Conservation (phyloP, 169 alveolate genomes). For the Cryptosporidium bovis region DNA sequence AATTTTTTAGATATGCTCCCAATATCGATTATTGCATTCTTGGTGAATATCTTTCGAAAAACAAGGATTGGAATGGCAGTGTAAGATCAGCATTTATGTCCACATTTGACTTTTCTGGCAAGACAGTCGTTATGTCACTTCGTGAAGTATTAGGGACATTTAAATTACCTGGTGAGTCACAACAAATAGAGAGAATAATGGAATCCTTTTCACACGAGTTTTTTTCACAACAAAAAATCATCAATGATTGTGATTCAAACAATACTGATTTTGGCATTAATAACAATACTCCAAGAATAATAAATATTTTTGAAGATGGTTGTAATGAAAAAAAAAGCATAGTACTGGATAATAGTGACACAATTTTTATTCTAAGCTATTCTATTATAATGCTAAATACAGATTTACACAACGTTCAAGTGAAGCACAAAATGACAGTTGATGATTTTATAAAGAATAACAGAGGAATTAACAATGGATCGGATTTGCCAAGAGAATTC, state of each 20-base stretch:
- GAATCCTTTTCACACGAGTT: constrained; percentile 87
- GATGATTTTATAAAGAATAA: constrained; percentile 90
- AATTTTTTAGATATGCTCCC: constrained; percentile 25
- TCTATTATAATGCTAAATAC: constrained; percentile 92
- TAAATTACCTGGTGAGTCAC: constrained; percentile 92
- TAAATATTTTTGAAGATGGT: constrained; percentile 61
- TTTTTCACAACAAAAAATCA: constrained; percentile 78
- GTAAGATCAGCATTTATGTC: constrained; percentile 83
- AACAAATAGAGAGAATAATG: constrained; percentile 90
- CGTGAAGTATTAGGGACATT: constrained; percentile 85
- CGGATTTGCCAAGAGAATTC: constrained; percentile 83
- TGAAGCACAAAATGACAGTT: constrained; percentile 86
- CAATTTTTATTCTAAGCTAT: constrained; percentile 86
- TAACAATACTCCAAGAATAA: constrained; percentile 29
- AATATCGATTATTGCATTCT: constrained; percentile 18
- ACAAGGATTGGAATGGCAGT: constrained; percentile 74
- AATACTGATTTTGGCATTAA: background rate
- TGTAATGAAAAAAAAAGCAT: constrained; percentile 76
- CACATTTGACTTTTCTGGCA: constrained; percentile 83
- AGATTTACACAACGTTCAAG: constrained; percentile 89
- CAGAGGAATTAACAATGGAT: constrained; percentile 89
- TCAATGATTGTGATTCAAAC: background rate
- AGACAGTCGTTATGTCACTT: constrained; percentile 87
- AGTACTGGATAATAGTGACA: constrained; percentile 84
- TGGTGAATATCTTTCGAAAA: constrained; percentile 68